These are phyloP conservation scores for Conticribra guillardii DNA, from an alignment of 108 stramenopile species.

Conservation along the genomic window DNA sequence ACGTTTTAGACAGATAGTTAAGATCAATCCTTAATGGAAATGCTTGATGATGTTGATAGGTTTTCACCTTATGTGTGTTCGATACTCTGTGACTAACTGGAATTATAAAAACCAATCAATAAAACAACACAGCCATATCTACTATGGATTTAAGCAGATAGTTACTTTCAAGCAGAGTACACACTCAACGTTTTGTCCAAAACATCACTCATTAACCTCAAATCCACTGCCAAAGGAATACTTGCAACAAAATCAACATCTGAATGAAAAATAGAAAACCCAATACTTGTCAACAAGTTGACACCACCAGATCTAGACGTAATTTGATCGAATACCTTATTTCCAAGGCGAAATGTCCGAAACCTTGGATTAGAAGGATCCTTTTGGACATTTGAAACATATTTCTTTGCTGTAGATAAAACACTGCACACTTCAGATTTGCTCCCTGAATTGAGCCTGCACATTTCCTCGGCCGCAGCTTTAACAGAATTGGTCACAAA, in stretches of 20 bases:
- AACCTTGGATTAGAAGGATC: conserved; percentile 69
- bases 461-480: conserved; percentile 18
- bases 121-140: no score
- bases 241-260: conserved; percentile 66
- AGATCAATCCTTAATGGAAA: no score
- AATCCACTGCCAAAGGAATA: conserved; percentile 40
- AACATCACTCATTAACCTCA: conserved; percentile 16
- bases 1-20: conserved; percentile 45
- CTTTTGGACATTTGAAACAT: conserved; percentile 64
- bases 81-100: no score
- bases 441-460: conserved; percentile 35
- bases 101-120: no score
- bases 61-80: no score
- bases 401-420: conserved; percentile 61
- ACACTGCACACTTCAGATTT: conserved; percentile 9
- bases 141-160: no score
- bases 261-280: conserved; percentile 60
- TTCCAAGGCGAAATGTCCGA: conserved; percentile 67
- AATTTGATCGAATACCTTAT: conserved; percentile 78
- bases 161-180: no score
- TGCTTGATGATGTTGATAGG: no score
- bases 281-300: conserved; percentile 53
- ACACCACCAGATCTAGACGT: conserved; percentile 58
- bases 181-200: conserved; percentile 22
- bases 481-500: conserved; percentile 12